These are phyloP conservation scores for Hemisphaericaspora subhashii DNA, from an alignment of 1,139 yeast species.

Conservation along the genomic window DNA sequence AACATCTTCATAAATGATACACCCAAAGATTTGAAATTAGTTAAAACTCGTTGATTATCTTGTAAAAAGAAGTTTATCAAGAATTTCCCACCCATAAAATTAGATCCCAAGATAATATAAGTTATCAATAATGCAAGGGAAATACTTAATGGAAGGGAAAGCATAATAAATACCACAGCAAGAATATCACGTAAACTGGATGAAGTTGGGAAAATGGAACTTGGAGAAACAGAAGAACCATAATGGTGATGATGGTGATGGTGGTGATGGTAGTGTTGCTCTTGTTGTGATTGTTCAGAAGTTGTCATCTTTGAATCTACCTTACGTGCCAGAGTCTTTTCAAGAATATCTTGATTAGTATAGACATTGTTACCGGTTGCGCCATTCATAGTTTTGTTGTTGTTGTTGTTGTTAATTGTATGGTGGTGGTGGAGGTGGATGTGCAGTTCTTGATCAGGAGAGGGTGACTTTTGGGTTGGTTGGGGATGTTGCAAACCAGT, in stretches of 20 bases:
- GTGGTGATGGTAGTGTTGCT: constrained; percentile 5
- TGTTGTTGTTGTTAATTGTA: background rate
- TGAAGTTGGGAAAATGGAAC: constrained; percentile 17
- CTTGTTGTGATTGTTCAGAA: background rate
- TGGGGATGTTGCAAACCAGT: constrained; percentile 1
- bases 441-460: background rate
- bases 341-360: background rate
- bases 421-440: constrained; percentile 3
- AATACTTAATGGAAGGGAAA: constrained; percentile 42
- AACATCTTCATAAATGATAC: constrained; percentile 24
- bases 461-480: background rate
- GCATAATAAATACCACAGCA: constrained; percentile 41
- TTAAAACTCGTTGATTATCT: constrained; percentile 6
- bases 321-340: constrained; percentile 1
- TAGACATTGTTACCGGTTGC: background rate
- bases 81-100: constrained; percentile 42
- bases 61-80: constrained; percentile 28
- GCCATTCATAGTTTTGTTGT: background rate
- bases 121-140: constrained; percentile 37
- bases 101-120: constrained; percentile 44
- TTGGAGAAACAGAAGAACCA: constrained; percentile 2
- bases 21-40: constrained; percentile 18
- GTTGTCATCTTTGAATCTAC: background rate
- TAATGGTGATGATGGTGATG: constrained; percentile 7
- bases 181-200: constrained; percentile 42